Conservation (phyloP, 169 alveolate genomes). For the Toxoplasma gondii region DNA sequence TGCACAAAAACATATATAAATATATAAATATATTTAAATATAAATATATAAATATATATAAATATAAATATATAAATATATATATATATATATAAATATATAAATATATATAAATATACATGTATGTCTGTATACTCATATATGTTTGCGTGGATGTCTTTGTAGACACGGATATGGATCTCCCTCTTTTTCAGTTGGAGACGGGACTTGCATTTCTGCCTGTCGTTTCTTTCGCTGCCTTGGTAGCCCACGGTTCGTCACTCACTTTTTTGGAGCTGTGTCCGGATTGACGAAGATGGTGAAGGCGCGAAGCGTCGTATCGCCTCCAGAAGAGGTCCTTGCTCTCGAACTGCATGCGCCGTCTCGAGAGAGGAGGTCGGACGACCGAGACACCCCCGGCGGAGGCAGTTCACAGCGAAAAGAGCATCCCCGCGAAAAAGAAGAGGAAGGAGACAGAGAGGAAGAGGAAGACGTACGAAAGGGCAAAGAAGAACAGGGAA, state of each 20-base stretch:
- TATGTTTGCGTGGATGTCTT: too few relatives aligned
- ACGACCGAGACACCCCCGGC: neutral
- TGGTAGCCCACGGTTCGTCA: too few relatives aligned
- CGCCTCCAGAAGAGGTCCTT: neutral
- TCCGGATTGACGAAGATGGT: conserved; percentile 27
- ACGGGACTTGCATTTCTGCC: too few relatives aligned
- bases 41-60: too few relatives aligned
- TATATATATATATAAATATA: neutral
- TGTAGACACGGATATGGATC: too few relatives aligned
- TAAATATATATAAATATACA: neutral
- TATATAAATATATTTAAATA: too few relatives aligned
- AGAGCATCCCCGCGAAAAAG: neutral
- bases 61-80: too few relatives aligned
- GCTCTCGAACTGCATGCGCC: neutral
- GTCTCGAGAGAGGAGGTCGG: neutral
- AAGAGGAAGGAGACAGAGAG: neutral
- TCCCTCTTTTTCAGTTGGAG: neutral
- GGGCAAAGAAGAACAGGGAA: neutral
- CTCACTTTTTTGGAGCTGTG: conserved; percentile 18
- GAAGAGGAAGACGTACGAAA: neutral
- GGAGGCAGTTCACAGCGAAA: neutral
- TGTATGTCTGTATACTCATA: neutral
- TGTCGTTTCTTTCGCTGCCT: too few relatives aligned
- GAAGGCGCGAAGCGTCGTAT: neutral
- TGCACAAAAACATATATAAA: neutral